Conservation (phyloP, 108 stramenopile genomes). For the Skeletonema menzelii region DNA sequence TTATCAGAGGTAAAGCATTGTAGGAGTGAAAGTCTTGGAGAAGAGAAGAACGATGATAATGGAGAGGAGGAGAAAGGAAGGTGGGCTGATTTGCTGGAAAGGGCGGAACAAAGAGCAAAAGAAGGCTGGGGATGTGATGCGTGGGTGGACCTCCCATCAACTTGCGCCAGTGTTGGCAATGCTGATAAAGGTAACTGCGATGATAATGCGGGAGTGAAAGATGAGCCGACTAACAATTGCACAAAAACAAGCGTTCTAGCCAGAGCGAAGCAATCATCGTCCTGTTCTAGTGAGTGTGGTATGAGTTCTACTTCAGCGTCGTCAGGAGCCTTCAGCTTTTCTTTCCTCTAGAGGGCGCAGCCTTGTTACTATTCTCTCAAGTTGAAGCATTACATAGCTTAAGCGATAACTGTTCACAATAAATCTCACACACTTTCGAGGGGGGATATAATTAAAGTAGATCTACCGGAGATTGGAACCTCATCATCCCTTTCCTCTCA, state of each 20-base stretch:
- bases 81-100: conserved; percentile 53
- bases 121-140: conserved; percentile 75
- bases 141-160: conserved; percentile 56
- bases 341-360: conserved; percentile 17
- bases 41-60: conserved; percentile 11
- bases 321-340: conserved; percentile 36
- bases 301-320: background rate
- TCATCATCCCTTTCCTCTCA: too few relatives aligned
- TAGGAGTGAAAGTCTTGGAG: background rate
- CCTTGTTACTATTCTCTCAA: background rate
- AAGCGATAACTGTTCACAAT: too few relatives aligned
- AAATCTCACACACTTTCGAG: too few relatives aligned
- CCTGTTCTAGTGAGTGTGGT: background rate
- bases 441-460: too few relatives aligned
- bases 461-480: too few relatives aligned
- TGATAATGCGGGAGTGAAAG: background rate
- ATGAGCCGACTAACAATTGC: background rate
- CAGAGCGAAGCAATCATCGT: conserved; percentile 26
- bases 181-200: background rate
- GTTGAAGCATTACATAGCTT: too few relatives aligned
- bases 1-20: conserved; percentile 10
- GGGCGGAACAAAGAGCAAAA: conserved; percentile 41
- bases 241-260: conserved; percentile 22
- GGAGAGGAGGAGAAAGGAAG: conserved; percentile 17
- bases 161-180: background rate